Conservation (phyloP, 108 stramenopile genomes). For the Seminavis robusta region DNA sequence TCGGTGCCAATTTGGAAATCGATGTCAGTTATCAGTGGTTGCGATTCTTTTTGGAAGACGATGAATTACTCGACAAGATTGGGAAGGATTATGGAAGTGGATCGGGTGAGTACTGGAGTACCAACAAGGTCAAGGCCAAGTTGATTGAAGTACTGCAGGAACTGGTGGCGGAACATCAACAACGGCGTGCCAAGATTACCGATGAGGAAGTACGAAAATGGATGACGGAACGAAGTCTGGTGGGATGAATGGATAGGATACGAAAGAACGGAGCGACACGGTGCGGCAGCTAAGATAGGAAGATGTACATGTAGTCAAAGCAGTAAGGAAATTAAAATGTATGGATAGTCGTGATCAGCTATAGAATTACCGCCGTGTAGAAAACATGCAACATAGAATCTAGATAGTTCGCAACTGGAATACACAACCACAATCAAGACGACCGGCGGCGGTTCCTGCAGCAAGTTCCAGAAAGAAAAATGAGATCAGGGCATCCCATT, state of each 20-base stretch:
- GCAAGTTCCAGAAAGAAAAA: too few relatives aligned
- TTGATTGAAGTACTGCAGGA: constrained; percentile 84
- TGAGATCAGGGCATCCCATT: too few relatives aligned
- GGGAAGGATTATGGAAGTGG: constrained; percentile 88
- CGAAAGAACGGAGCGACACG: constrained; percentile 10
- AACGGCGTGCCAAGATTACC: constrained; percentile 77
- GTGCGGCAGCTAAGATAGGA: not conserved
- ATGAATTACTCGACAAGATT: constrained; percentile 89
- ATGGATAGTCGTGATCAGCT: too few relatives aligned
- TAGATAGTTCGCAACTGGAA: too few relatives aligned
- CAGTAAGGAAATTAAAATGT: too few relatives aligned
- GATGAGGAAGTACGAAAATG: constrained; percentile 89
- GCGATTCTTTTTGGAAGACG: constrained; percentile 96
- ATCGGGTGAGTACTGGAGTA: constrained; percentile 90
- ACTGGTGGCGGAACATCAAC: constrained; percentile 88
- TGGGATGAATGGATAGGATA: too few relatives aligned
- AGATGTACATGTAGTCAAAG: too few relatives aligned
- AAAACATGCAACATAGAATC: too few relatives aligned
- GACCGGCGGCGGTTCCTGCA: too few relatives aligned
- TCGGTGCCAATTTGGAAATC: constrained; percentile 93
- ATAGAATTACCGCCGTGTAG: too few relatives aligned
- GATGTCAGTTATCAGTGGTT: constrained; percentile 98
- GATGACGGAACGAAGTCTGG: constrained; percentile 84
- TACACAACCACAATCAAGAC: too few relatives aligned
- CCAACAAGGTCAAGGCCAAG: constrained; percentile 88